phyloP scores from a whole-genome alignment of 257 asterid genomes.

The Misopates orontium region DNA sequence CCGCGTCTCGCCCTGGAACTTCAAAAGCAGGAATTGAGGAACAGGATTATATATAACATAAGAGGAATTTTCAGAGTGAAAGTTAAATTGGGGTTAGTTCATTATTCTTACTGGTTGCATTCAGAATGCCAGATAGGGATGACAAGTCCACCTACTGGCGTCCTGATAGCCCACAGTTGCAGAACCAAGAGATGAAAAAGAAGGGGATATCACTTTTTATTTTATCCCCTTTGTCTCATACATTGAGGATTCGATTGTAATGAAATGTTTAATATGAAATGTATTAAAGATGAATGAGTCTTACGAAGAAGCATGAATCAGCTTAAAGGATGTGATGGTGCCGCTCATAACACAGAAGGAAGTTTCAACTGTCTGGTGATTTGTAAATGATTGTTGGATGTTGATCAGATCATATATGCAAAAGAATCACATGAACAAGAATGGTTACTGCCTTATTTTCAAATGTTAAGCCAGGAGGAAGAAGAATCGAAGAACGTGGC shows the following conservation, averaged over 20 bases:
- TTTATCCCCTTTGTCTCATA: conserved; percentile 2
- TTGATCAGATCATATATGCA: conserved; percentile 16
- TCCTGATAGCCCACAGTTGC: conserved; percentile 60
- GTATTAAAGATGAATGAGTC: conserved; percentile 15
- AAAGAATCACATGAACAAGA: neutral
- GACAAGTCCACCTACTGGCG: conserved; percentile 79
- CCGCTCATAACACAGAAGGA: neutral
- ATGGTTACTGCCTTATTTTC: conserved; percentile 8
- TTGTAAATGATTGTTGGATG: conserved; percentile 1
- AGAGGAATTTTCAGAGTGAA: conserved; percentile 65
- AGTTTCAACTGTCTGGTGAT: neutral
- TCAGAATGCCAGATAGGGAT: conserved; percentile 72
- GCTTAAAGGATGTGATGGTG: neutral
- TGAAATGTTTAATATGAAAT: conserved; percentile 16
- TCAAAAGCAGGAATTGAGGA: conserved; percentile 60
- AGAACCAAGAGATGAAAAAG: conserved; percentile 57
- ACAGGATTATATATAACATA: conserved; percentile 56
- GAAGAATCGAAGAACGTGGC: neutral
- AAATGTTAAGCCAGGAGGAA: neutral
- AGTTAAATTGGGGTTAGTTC: conserved; percentile 54
- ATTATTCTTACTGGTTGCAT: conserved; percentile 70
- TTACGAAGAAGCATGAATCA: conserved; percentile 22
- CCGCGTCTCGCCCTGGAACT: conserved; percentile 59
- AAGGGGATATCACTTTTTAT: neutral
- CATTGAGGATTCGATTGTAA: conserved; percentile 16